Conservation (phyloP, 768 basidiomycete species). For the Russula foetens region DNA sequence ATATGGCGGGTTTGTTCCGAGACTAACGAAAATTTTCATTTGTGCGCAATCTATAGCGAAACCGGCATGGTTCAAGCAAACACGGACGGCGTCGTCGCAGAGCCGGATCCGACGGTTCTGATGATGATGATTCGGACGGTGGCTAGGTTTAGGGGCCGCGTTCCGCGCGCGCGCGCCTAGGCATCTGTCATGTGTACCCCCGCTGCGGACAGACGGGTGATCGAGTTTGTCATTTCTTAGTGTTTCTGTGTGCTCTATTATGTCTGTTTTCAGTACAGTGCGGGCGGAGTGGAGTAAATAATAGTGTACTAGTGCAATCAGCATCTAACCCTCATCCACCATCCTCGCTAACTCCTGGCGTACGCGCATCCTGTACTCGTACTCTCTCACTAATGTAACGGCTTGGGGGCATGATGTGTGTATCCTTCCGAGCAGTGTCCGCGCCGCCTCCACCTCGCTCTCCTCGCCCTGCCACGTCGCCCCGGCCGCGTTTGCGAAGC, state of each 20-base stretch:
- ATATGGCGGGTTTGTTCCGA: constrained; percentile 13
- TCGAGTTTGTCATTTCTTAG: neutral
- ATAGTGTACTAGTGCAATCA: constrained; percentile 19
- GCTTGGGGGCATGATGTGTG: constrained; percentile 29
- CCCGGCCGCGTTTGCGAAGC: constrained; percentile 23
- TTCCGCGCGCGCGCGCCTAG: neutral
- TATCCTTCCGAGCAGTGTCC: constrained; percentile 5
- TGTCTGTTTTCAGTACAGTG: neutral
- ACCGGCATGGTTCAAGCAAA: constrained; percentile 69
- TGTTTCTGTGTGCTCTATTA: constrained; percentile 2
- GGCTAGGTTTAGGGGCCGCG: constrained; percentile 22
- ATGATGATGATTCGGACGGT: constrained; percentile 66
- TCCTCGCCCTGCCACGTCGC: constrained; percentile 4
- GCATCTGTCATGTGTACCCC: neutral
- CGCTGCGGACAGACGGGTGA: neutral
- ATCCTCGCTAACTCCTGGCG: constrained; percentile 9
- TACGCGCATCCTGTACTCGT: constrained; percentile 42
- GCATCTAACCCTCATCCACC: constrained; percentile 10
- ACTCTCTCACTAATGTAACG: constrained; percentile 40
- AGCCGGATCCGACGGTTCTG: constrained; percentile 55
- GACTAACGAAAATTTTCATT: constrained; percentile 17
- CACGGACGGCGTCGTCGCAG: constrained; percentile 47
- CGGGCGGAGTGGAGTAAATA: constrained; percentile 13
- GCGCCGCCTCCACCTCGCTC: constrained; percentile 3
- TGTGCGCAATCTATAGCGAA: constrained; percentile 42